Conservation (phyloP, 495 filamentous ascomycete species). For the Aspergillus panamensis region DNA sequence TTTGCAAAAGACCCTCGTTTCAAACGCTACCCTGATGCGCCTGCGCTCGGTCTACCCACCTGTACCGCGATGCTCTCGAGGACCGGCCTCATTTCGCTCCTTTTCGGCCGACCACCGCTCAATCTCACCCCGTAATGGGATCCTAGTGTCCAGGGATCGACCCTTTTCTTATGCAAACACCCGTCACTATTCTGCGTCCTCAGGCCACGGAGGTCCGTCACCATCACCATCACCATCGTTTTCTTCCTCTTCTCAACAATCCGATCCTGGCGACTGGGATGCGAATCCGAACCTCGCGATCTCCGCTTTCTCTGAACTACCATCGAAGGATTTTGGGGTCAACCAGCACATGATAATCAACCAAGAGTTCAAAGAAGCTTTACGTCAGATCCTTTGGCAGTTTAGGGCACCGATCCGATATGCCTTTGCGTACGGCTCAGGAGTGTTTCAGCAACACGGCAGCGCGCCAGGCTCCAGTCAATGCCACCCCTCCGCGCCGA, state of each 20-base stretch:
- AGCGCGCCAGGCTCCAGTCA: slow-evolving; percentile 43
- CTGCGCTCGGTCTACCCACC: slow-evolving; percentile 21
- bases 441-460: slow-evolving; percentile 83
- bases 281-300: slow-evolving; percentile 72
- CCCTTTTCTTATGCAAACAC: slow-evolving; percentile 15
- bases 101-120: slow-evolving; percentile 28
- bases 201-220: slow-evolving; percentile 13
- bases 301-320: slow-evolving; percentile 78
- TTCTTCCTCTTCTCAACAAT: slow-evolving; percentile 35
- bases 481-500: slow-evolving; percentile 70
- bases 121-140: slow-evolving; percentile 22
- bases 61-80: slow-evolving; percentile 15
- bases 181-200: slow-evolving; percentile 9
- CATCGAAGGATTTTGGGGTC: slow-evolving; percentile 82
- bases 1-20: slow-evolving; percentile 20
- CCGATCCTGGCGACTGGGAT: slow-evolving; percentile 63
- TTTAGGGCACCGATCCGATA: slow-evolving; percentile 92
- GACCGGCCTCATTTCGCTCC: slow-evolving; percentile 27
- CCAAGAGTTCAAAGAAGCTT: slow-evolving; percentile 84
- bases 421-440: slow-evolving; percentile 95
- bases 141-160: slow-evolving; percentile 15
- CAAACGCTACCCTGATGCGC: slow-evolving; percentile 25
- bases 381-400: slow-evolving; percentile 86
- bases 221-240: slow-evolving; percentile 33
- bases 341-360: slow-evolving; percentile 96